A percentile compares a stretch with the other conserved stretches of the same genome.
These are phyloP conservation scores for Pyrenochaeta sp. DNA, from an alignment of 2,329 filamentous ascomycete species.

Conservation along the genomic window DNA sequence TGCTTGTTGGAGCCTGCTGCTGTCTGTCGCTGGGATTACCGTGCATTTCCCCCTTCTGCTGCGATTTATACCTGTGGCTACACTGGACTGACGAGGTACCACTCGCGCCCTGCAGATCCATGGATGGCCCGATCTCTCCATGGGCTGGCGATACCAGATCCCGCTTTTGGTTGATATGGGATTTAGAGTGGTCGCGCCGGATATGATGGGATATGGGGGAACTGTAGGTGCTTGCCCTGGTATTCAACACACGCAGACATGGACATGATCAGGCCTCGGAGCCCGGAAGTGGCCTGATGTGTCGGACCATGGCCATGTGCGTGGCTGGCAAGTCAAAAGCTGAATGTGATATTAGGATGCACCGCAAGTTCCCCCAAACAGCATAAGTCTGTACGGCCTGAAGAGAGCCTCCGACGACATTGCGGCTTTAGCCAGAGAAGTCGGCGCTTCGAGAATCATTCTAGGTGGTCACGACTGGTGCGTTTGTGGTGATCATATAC, in stretches of 20 bases:
- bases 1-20: neutral
- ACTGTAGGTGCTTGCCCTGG: slow-evolving; percentile 60
- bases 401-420: slow-evolving; percentile 78
- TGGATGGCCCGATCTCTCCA: slow-evolving; percentile 82
- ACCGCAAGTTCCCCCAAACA: slow-evolving; percentile 65
- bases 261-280: too few relatives aligned
- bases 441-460: slow-evolving; percentile 68
- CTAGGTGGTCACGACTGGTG: slow-evolving; percentile 90
- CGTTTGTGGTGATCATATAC: neutral
- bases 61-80: too few relatives aligned
- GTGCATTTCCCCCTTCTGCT: too few relatives aligned
- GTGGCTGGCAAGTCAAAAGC: slow-evolving; percentile 6
- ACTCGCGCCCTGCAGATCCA: slow-evolving; percentile 71
- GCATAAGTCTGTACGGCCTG: slow-evolving; percentile 69
- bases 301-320: neutral
- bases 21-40: too few relatives aligned
- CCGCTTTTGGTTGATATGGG: slow-evolving; percentile 75
- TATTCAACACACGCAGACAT: too few relatives aligned
- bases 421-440: slow-evolving; percentile 70
- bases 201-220: slow-evolving; percentile 85
- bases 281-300: too few relatives aligned
- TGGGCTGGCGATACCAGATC: slow-evolving; percentile 91
- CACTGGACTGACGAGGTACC: too few relatives aligned
- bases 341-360: slow-evolving; percentile 46
- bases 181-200: slow-evolving; percentile 81